These are phyloP conservation scores for Mycena vulgaris DNA, from an alignment of 768 basidiomycete species.

Conservation along the genomic window DNA sequence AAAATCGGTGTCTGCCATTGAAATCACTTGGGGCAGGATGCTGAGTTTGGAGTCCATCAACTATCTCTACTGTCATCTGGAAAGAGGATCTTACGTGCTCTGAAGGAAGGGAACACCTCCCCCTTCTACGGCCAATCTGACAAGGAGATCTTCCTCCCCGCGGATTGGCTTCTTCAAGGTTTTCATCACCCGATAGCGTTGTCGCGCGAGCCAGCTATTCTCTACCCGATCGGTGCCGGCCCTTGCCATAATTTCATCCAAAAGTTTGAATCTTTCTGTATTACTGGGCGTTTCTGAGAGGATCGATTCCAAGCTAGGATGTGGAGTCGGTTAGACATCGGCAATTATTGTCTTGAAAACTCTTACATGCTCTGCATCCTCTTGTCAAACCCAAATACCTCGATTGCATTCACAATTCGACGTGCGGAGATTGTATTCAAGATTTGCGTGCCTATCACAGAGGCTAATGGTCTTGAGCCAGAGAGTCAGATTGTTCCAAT, in stretches of 20 bases:
- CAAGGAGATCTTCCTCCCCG: conserved; percentile 15
- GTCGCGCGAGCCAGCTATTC: conserved; percentile 17
- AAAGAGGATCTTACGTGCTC: conserved; percentile 1
- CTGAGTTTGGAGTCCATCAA: not conserved
- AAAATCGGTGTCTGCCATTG: conserved; percentile 8
- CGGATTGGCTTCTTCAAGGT: conserved; percentile 1
- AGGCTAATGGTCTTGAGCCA: conserved; percentile 16
- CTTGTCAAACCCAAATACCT: conserved; percentile 3
- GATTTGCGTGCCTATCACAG: not conserved
- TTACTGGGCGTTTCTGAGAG: conserved; percentile 4
- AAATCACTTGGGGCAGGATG: conserved; percentile 15
- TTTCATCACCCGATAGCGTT: conserved; percentile 20
- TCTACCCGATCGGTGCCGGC: not conserved
- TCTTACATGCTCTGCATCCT: conserved; percentile 5
- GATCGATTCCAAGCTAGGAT: not conserved
- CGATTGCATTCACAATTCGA: conserved; percentile 14
- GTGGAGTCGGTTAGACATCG: not conserved
- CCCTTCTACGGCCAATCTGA: conserved; percentile 9
- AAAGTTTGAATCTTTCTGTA: conserved; percentile 4
- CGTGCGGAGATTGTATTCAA: conserved; percentile 1
- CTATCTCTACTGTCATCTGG: not conserved
- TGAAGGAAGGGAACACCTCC: conserved; percentile 19
- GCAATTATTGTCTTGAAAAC: not conserved
- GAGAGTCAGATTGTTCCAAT: not conserved
- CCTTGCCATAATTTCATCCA: conserved; percentile 1